A percentile compares a stretch with the other conserved stretches of the same genome.
These are phyloP conservation scores for Soucietia sequanensis DNA, from an alignment of 805 yeast genomes.

Conservation along the genomic window DNA sequence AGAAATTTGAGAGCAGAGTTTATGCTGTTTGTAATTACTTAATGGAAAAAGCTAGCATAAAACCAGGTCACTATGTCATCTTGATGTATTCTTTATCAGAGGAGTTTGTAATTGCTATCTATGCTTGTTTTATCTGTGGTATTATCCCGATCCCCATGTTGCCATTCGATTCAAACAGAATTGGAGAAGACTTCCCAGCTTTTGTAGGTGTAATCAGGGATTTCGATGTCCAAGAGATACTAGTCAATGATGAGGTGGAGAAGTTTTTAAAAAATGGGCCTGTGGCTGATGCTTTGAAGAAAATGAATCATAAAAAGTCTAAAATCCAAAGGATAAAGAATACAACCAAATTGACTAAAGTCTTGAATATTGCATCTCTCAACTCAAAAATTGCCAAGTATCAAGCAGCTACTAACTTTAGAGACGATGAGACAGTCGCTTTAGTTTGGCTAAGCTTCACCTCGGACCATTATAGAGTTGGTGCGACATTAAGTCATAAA, in stretches of 20 bases:
- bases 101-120: constrained; percentile 77
- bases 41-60: constrained; percentile 60
- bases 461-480: constrained; percentile 67
- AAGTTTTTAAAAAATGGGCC: constrained; percentile 65
- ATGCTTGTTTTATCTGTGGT: constrained; percentile 85
- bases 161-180: constrained; percentile 64
- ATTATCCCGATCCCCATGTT: constrained; percentile 72
- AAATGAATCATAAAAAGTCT: constrained; percentile 30
- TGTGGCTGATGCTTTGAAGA: constrained; percentile 57
- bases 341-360: constrained; percentile 56
- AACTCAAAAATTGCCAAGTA: constrained; percentile 43
- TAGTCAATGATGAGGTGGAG: constrained; percentile 79
- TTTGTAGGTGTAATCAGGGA: constrained; percentile 65
- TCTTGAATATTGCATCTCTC: constrained; percentile 37
- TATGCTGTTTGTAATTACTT: constrained; percentile 74
- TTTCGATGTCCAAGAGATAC: constrained; percentile 66
- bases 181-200: constrained; percentile 72
- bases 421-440: constrained; percentile 47
- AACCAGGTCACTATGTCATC: constrained; percentile 70
- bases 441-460: constrained; percentile 69
- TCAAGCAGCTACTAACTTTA: constrained; percentile 38
- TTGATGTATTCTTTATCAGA: constrained; percentile 85
- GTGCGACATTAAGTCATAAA: constrained; percentile 56
- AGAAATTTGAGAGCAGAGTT: constrained; percentile 71
- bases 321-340: constrained; percentile 58